Percentiles rank a stretch among this genome's conserved stretches.
Conservation (phyloP, 2,329 filamentous ascomycete genomes). For the Madurella fahalii region DNA sequence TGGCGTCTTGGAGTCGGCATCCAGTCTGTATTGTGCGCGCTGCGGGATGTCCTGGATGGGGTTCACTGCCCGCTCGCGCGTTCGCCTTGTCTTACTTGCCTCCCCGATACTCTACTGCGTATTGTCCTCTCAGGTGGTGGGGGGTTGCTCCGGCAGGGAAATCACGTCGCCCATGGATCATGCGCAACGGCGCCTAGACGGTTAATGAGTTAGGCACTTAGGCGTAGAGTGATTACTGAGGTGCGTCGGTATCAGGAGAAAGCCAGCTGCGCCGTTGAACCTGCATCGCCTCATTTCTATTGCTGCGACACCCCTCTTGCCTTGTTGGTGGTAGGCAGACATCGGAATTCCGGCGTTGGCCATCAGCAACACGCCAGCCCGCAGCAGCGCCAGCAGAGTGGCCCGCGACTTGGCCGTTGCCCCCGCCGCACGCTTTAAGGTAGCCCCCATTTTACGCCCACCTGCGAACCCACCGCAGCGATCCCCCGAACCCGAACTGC, state of each 20-base stretch:
- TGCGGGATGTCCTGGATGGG: background rate
- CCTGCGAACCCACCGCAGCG: conserved; percentile 16
- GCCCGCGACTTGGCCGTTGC: conserved; percentile 2
- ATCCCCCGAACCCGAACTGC: conserved; percentile 15
- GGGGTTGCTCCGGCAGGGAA: background rate
- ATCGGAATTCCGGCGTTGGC: no score
- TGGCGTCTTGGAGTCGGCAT: conserved; percentile 1
- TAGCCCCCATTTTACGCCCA: conserved; percentile 12
- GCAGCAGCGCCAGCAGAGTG: conserved; percentile 1
- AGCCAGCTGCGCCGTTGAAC: background rate
- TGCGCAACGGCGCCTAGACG: background rate
- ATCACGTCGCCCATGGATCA: background rate
- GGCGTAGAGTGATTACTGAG: background rate
- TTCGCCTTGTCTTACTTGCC: background rate
- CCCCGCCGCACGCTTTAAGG: conserved; percentile 10
- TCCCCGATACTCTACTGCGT: no score
- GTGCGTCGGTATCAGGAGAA: background rate
- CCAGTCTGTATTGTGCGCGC: background rate
- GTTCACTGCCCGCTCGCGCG: background rate
- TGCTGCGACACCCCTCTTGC: no score
- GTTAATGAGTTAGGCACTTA: background rate
- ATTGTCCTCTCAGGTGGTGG: background rate
- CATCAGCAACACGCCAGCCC: background rate
- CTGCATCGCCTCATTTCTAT: no score
- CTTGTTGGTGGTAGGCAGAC: no score